These are phyloP conservation scores for Triadica sebifera DNA, from an alignment of 345 rosid genomes.

Conservation along the genomic window DNA sequence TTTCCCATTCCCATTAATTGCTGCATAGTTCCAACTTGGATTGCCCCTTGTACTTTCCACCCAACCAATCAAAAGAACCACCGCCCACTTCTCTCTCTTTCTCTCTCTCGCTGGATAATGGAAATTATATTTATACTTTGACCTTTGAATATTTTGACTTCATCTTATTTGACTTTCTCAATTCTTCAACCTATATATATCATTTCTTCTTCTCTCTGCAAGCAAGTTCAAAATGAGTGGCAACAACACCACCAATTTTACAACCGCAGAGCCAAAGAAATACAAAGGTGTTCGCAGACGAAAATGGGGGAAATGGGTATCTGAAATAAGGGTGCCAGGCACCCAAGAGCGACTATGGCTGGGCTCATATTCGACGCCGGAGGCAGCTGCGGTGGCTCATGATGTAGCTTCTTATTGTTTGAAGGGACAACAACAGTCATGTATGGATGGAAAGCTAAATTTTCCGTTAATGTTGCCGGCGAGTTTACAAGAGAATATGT, in stretches of 20 bases:
- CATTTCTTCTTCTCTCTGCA: neutral
- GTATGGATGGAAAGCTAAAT: slow-evolving; percentile 33
- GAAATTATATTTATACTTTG: slow-evolving; percentile 13
- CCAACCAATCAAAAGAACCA: too few relatives aligned
- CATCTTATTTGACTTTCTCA: neutral
- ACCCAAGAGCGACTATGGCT: slow-evolving; percentile 77
- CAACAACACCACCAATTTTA: slow-evolving; percentile 7
- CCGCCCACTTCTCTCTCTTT: too few relatives aligned
- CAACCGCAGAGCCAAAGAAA: slow-evolving; percentile 27
- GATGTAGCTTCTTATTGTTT: slow-evolving; percentile 75
- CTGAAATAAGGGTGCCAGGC: slow-evolving; percentile 80
- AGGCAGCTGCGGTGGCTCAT: slow-evolving; percentile 81
- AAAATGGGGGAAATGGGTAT: slow-evolving; percentile 97
- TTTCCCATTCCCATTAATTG: too few relatives aligned
- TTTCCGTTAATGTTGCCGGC: slow-evolving; percentile 58
- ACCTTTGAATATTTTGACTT: slow-evolving; percentile 42
- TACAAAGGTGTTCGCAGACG: slow-evolving; percentile 73
- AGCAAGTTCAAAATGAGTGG: neutral
- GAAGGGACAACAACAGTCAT: slow-evolving; percentile 37
- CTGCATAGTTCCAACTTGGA: too few relatives aligned
- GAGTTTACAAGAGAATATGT: slow-evolving; percentile 33
- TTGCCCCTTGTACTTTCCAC: too few relatives aligned
- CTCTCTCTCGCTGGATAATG: too few relatives aligned
- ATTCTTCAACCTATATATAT: slow-evolving; percentile 49
- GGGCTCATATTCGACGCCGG: slow-evolving; percentile 65